These are phyloP conservation scores for Physcomitrium patens DNA, from an alignment of 225 moss, liverwort and hornwort genomes.

Conservation along the genomic window DNA sequence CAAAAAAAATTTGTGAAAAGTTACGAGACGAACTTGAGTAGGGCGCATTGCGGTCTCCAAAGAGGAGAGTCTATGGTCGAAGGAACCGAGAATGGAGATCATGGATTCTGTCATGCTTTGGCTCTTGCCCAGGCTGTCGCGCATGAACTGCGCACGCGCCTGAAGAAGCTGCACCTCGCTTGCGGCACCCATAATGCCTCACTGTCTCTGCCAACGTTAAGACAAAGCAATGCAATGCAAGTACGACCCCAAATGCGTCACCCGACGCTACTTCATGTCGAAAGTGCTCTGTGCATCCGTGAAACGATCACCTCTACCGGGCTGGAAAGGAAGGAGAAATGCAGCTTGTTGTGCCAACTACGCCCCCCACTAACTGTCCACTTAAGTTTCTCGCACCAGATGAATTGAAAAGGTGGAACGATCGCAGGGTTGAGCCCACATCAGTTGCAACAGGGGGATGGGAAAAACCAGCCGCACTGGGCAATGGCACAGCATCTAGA, in stretches of 20 bases:
- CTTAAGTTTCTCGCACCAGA: too few species aligned
- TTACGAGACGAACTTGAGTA: conserved; percentile 60
- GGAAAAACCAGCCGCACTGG: too few species aligned
- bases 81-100: conserved; percentile 80
- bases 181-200: conserved; percentile 58
- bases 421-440: too few species aligned
- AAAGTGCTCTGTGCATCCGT: conserved; percentile 12
- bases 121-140: conserved; percentile 67
- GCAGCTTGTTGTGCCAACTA: neutral
- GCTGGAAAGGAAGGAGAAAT: neutral
- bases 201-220: conserved; percentile 7
- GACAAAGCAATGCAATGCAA: neutral
- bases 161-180: conserved; percentile 67
- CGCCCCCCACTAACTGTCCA: neutral
- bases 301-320: too few species aligned
- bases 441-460: too few species aligned
- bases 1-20: neutral
- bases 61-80: conserved; percentile 74
- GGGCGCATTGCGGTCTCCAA: conserved; percentile 88
- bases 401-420: too few species aligned
- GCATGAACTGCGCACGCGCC: conserved; percentile 71
- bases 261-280: neutral
- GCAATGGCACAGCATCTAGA: too few species aligned
- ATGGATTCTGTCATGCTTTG: conserved; percentile 67
- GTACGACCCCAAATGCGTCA: neutral